These are phyloP conservation scores for Brassica incana DNA, from an alignment of 345 rosid species.

Conservation along the genomic window DNA sequence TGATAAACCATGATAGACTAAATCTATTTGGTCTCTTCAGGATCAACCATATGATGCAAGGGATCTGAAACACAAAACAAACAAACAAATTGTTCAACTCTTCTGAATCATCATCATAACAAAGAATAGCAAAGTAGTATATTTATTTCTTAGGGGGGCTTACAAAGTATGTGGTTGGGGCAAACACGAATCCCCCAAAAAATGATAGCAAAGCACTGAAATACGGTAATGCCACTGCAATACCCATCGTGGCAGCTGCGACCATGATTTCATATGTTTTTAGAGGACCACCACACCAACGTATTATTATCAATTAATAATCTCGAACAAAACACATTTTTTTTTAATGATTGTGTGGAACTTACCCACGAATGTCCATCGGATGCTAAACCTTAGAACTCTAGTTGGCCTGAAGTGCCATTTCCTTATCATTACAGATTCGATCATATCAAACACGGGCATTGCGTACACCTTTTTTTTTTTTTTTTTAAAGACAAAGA, in stretches of 20 bases:
- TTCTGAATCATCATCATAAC: neutral
- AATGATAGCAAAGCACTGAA: conserved; percentile 63
- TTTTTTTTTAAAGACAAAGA: neutral
- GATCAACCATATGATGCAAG: conserved; percentile 72
- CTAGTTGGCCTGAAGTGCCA: conserved; percentile 45
- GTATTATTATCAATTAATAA: neutral
- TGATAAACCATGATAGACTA: conserved; percentile 60
- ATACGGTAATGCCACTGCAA: conserved; percentile 61
- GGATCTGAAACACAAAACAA: conserved; percentile 47
- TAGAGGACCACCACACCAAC: neutral
- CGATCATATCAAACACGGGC: conserved; percentile 74
- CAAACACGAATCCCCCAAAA: conserved; percentile 77
- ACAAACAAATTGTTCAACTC: neutral
- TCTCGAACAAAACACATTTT: too few species aligned
- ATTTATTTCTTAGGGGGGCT: conserved; percentile 18
- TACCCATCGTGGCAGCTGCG: conserved; percentile 63
- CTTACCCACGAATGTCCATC: conserved; percentile 58
- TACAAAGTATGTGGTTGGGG: conserved; percentile 73
- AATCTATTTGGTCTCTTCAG: conserved; percentile 59
- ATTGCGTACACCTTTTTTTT: conserved; percentile 48
- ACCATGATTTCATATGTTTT: neutral
- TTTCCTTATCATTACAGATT: conserved; percentile 55
- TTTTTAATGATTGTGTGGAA: neutral
- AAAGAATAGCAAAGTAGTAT: neutral
- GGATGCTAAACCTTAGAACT: conserved; percentile 44